Base-by-base conservation (phyloP, 768 basidiomycete genomes). In the Kwoniella sp. region DNA sequence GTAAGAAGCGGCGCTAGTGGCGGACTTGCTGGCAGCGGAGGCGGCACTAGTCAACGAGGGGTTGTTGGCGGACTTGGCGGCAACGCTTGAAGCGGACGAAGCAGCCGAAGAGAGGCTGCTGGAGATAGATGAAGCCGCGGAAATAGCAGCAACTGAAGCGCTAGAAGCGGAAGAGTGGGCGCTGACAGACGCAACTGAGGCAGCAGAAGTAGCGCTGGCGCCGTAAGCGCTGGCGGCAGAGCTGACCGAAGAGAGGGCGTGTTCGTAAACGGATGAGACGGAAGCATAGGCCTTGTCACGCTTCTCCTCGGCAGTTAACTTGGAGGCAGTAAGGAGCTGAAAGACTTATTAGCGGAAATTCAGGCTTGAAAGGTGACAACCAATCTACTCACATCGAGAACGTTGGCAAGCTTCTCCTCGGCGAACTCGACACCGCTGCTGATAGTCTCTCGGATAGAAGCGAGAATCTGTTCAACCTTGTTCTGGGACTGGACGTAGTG, bases 401-500 rank as follows among this genome's bases (percentile, higher is more conserved):
- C 77, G 25, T 60, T 47, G 45, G 73, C 80, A n/a, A 94, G 80
- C 73, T 87, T 88, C 58, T 91, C 91, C 80, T 94, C 92, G 2
- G 87, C 89, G 41, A 85, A 86, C 66, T 87, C 87, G 26, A 91
- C 86, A 41, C 89, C 87, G 22, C 82, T 84, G 61, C 87, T 84
- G 51, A 94, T 82, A 34, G 88, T 83, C 9, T 90, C 88, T 65
- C 85, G 84, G 72, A 96, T 85, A 67, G 83, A 85, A 29, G 81
- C 80, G 73, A 89, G 85, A 13, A 90, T 69, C 4, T 81, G 82
- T 63, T 90, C 86, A 17, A 87, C 84, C 66, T 83, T 83, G 62
- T 81, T 85, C 50, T 85, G 83, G 2, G 86, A 82, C 79, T 91
- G 87, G 45, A 91, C 85, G 86, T 88, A 93, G 59, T 88, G 88